Base-by-base conservation (phyloP, 306 rosid species). In the Gastrolobium villosum region DNA sequence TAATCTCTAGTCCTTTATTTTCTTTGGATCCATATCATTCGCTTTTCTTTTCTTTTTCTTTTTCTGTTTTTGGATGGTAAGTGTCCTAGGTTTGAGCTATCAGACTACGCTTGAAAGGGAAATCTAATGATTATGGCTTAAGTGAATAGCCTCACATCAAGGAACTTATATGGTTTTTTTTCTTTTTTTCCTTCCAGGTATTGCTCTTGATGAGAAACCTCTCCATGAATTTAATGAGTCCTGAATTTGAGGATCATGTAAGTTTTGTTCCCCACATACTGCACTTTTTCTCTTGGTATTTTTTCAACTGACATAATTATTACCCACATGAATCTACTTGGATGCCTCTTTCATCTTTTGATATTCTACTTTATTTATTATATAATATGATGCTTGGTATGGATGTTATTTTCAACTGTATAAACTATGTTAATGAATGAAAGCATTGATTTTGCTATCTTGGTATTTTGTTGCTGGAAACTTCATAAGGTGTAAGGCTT, bases 131-230 rank as follows among this genome's bases (percentile, higher is more conserved):
- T 65, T 74, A 57, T 77, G 7, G 65, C 36, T 50, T 31, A 14
- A 72, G 39, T 30, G 54, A 43, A 34, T 26, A 31, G 54, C 3
- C 13, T 13, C 26, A 37, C 2, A 2, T 30, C 5, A 3, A n/a
- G 10, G 64, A 15, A 57, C 15, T 67, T 70, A 50, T 40, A 1
- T 70, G 50, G 32, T 66, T 3, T 26, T 14, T 35, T 13, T 54
- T 34, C 10, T 62, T 6, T 80, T 77, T 81, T 36, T 26, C n/a
- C n/a, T n/a, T n/a, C n/a, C 85, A 90, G 97, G 89, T 80, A 39
- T 71, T 87, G 79, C 41, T 83, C 60, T 82, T 92, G 86, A 92
- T 92, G 97, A 87, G 67, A 78, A 90, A 90, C 60, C 67, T 72
- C 8, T 40, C 77, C 67, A 28, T 50, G 43, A 72, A 72, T 56